phyloP scores from a whole-genome alignment of 2,329 filamentous ascomycete genomes.

The Stagonosporopsis cucurbitacearum region DNA sequence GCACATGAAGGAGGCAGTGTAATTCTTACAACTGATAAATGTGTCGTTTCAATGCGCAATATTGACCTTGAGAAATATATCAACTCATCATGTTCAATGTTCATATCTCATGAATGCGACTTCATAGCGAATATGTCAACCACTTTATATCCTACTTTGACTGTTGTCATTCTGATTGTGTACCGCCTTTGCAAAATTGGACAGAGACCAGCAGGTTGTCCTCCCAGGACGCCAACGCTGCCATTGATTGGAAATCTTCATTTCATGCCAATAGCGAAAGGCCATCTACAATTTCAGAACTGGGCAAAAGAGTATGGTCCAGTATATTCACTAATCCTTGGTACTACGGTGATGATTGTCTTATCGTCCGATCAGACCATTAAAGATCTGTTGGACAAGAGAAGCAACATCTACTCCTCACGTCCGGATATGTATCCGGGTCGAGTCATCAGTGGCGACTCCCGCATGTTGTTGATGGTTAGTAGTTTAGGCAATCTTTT shows the following conservation, averaged over 20 bases:
- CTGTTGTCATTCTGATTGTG: background rate
- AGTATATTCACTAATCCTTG: conserved; percentile 60
- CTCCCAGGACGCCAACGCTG: conserved; percentile 60
- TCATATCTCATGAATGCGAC: background rate
- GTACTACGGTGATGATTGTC: conserved; percentile 57
- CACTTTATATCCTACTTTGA: background rate
- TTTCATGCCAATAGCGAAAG: conserved; percentile 53
- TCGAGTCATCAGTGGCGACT: conserved; percentile 15
- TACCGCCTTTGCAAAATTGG: conserved; percentile 25
- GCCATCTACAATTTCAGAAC: conserved; percentile 57
- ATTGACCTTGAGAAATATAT: background rate
- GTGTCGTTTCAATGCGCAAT: background rate
- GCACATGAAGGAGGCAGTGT: too few relatives aligned
- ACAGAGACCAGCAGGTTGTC: conserved; percentile 47
- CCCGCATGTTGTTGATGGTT: conserved; percentile 25
- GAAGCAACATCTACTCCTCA: conserved; percentile 58
- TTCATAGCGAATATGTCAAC: background rate
- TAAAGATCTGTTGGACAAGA: conserved; percentile 61
- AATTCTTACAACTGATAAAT: background rate
- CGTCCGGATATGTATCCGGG: conserved; percentile 45
- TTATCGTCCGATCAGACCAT: conserved; percentile 55
- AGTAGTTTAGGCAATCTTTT: background rate
- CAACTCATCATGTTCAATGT: background rate
- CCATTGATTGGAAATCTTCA: conserved; percentile 62
- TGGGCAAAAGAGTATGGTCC: conserved; percentile 62